These are phyloP conservation scores for Hemileccinum rubropunctum DNA, from an alignment of 768 basidiomycete species.

Conservation along the genomic window DNA sequence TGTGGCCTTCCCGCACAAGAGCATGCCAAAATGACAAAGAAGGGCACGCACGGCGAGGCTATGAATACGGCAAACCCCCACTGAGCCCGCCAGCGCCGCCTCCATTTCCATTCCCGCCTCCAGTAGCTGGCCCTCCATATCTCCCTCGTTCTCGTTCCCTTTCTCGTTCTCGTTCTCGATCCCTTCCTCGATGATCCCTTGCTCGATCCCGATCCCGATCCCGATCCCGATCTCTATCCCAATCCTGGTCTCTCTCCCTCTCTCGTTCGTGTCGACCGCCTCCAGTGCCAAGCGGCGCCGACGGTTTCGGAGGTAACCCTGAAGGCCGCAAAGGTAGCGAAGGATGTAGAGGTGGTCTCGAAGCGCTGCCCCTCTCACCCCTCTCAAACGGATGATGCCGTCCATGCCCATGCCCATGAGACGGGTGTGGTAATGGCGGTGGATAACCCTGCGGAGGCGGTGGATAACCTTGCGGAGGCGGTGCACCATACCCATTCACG, in stretches of 20 bases:
- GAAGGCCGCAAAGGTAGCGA: slow-evolving; percentile 20
- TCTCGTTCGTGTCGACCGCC: slow-evolving; percentile 22
- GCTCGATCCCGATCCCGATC: slow-evolving; percentile 3
- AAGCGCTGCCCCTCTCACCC: slow-evolving; percentile 4
- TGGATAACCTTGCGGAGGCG: slow-evolving; percentile 11
- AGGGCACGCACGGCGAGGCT: slow-evolving; percentile 2
- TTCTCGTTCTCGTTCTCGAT: slow-evolving; percentile 5
- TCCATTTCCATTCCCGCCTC: slow-evolving; percentile 4
- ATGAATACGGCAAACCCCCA: slow-evolving; percentile 32
- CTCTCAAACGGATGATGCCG: slow-evolving; percentile 12
- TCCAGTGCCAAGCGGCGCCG: slow-evolving; percentile 11
- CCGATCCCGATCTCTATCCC: slow-evolving; percentile 6
- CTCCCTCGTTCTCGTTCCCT: slow-evolving; percentile 21
- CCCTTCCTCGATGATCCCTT: neutral
- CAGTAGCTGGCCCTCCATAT: slow-evolving; percentile 9
- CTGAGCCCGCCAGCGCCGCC: slow-evolving; percentile 11
- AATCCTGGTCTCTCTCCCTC: slow-evolving; percentile 6
- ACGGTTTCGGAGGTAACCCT: slow-evolving; percentile 21
- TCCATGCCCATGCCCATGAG: slow-evolving; percentile 7
- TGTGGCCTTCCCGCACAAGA: neutral
- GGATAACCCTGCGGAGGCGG: slow-evolving; percentile 15
- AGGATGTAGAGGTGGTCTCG: slow-evolving; percentile 10
- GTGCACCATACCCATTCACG: slow-evolving; percentile 18
- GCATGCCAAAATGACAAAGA: neutral
- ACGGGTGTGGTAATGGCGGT: slow-evolving; percentile 13